phyloP scores from a whole-genome alignment of 169 alveolate species.

The Toxoplasma gondii region DNA sequence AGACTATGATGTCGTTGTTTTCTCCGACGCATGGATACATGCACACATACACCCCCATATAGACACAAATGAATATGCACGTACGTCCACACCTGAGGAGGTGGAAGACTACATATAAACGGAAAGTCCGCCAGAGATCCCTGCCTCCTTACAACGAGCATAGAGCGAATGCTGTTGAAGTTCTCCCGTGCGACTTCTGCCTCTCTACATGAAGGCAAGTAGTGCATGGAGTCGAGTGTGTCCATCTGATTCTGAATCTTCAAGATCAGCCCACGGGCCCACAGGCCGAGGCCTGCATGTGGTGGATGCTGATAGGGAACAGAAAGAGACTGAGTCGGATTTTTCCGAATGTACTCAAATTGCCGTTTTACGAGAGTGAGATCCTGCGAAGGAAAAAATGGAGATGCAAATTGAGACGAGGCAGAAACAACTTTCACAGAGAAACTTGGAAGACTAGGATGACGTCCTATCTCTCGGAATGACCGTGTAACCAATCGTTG shows the following conservation, averaged over 20 bases:
- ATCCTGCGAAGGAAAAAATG: neutral
- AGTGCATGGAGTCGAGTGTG: neutral
- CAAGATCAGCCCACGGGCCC: constrained; percentile 68
- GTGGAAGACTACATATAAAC: too few relatives aligned
- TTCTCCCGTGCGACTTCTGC: constrained; percentile 52
- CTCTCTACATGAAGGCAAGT: constrained; percentile 4
- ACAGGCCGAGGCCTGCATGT: constrained; percentile 63
- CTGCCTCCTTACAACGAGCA: constrained; percentile 64
- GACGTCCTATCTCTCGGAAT: too few relatives aligned
- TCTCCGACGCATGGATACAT: too few relatives aligned
- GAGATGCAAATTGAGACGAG: neutral
- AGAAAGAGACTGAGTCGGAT: neutral
- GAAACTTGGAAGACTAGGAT: neutral
- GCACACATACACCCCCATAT: neutral
- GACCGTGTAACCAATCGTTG: too few relatives aligned
- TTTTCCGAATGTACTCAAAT: constrained; percentile 65
- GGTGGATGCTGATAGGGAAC: constrained; percentile 36
- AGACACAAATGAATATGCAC: neutral
- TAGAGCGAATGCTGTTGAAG: constrained; percentile 59
- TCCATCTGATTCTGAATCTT: constrained; percentile 68
- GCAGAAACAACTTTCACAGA: neutral
- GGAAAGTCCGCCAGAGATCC: neutral
- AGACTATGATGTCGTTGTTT: too few relatives aligned
- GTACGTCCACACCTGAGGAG: neutral
- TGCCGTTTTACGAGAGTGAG: constrained; percentile 63